A percentile compares a stretch with the other conserved stretches of the same genome.
Evolutionary conservation across 1,284 basidiomycete genomes (phyloP).

Genomic region (Apiotrichum gracile): DNA sequence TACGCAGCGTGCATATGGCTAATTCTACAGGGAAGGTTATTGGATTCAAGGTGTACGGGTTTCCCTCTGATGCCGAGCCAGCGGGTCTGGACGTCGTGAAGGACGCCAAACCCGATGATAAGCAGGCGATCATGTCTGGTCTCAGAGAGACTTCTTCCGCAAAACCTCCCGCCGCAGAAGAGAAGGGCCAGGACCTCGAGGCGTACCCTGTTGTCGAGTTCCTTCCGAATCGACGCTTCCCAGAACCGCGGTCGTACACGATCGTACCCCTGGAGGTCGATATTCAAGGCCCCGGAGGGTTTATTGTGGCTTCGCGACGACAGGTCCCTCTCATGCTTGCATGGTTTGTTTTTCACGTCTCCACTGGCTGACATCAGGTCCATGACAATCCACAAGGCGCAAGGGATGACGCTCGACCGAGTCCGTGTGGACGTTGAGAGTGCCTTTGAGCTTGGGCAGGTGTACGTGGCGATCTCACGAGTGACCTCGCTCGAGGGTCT

Average conservation of each 20-base stretch:
- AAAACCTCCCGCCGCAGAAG: not conserved
- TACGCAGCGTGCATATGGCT: not conserved
- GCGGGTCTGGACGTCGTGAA: too few relatives aligned
- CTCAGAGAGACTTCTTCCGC: not conserved
- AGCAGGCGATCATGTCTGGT: not conserved
- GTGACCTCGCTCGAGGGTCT: conserved; percentile 31
- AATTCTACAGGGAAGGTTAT: conserved; percentile 9
- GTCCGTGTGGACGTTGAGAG: conserved; percentile 51
- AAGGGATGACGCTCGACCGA: conserved; percentile 58
- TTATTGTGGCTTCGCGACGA: not conserved
- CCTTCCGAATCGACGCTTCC: conserved; percentile 1
- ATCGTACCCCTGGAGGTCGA: not conserved
- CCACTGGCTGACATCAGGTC: conserved; percentile 16
- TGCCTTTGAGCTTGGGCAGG: conserved; percentile 52
- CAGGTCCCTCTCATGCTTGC: conserved; percentile 15
- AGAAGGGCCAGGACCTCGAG: too few relatives aligned
- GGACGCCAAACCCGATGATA: not conserved
- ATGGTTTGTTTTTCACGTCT: not conserved
- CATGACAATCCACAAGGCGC: conserved; percentile 38
- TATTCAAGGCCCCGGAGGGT: not conserved
- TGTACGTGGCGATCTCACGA: conserved; percentile 38
- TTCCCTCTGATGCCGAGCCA: too few relatives aligned
- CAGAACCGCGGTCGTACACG: not conserved
- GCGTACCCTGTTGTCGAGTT: conserved; percentile 39
- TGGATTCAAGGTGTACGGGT: too few relatives aligned